Base-by-base conservation (phyloP, 2,329 filamentous ascomycete genomes). In the Lojkania enalia region DNA sequence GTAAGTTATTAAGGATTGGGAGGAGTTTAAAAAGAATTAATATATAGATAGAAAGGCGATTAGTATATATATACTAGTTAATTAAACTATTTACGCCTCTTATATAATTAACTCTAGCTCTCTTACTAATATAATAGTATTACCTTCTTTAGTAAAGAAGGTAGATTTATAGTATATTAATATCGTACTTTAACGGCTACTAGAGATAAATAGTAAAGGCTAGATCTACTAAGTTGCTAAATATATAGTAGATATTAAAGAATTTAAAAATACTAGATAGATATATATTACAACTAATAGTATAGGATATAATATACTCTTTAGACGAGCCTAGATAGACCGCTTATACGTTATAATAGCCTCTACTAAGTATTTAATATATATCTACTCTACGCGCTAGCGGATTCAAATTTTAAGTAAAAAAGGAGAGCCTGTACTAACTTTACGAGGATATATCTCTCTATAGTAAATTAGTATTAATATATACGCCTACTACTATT, bases 21-120 rank as follows among this genome's bases (percentile, higher is more conserved):
- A 27, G n/a, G 23, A 27, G n/a, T 27, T n/a, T 27, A 9, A n/a
- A n/a, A 9, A 27, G 23, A 7, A 27, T 27, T n/a, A 9, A n/a
- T 27, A 36, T 20, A 36, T 36, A 18, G 18, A 36, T 36, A 18
- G 33, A 18, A 20, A 16, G 33, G 33, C 33, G 15, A 36, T 36
- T 36, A 36, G 14, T 13, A 20, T 18, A 16, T 13, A 36, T 18
- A 20, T 18, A 5, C 19, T 36, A 36, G 33, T 36, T 20, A 36
- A 36, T 36, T 18, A 36, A 20, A 15, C n/a, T 36, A 18, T 18
- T 13, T 16, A 36, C 18, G 18, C 33, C n/a, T 36, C 33, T 13
- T 15, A 13, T 16, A 7, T 27, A 27, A 27, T 27, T 27, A n/a
- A 27, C 23, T 27, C 23, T 27, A n/a, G 23, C 7, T 27, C 7